Evolutionary conservation across 2,329 filamentous ascomycete genomes (phyloP).

Genomic region (Penicillium sclerotiorum): DNA sequence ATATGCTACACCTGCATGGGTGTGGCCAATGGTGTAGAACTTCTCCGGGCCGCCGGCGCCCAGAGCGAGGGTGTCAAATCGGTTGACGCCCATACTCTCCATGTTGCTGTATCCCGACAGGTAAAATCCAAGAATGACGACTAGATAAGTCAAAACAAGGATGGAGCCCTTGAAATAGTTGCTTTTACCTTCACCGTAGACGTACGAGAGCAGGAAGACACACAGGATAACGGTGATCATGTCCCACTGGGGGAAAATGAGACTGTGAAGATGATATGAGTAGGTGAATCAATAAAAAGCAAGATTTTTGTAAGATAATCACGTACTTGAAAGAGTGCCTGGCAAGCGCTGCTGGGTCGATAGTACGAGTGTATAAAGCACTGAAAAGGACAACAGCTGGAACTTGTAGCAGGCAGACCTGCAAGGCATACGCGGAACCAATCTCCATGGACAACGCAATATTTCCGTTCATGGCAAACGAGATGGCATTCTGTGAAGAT

Average conservation of each 20-base stretch:
- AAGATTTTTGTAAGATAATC: neutral
- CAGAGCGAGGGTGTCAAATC: constrained; percentile 51
- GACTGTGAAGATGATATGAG: constrained; percentile 45
- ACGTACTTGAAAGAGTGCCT: constrained; percentile 57
- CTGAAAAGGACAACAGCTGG: constrained; percentile 91
- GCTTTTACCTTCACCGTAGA: constrained; percentile 98
- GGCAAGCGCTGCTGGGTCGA: constrained; percentile 57
- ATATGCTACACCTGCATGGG: constrained; percentile 41
- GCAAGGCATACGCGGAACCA: constrained; percentile 91
- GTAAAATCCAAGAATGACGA: constrained; percentile 90
- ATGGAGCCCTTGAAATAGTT: constrained; percentile 99
- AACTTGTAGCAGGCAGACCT: constrained; percentile 93
- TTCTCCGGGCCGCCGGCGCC: constrained; percentile 34
- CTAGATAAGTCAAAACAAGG: constrained; percentile 86
- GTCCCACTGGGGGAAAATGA: constrained; percentile 98
- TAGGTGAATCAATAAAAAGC: neutral
- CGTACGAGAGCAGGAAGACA: constrained; percentile 94
- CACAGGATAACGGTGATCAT: constrained; percentile 96
- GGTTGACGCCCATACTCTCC: constrained; percentile 51
- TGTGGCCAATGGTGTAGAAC: constrained; percentile 47
- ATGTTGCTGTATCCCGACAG: constrained; percentile 69
- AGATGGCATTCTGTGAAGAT: constrained; percentile 81
- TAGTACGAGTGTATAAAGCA: constrained; percentile 66
- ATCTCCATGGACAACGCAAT: constrained; percentile 99
- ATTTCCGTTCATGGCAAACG: constrained; percentile 99